Evolutionary conservation across 83 land plant species (phyloP).

Genomic region (Picea abies): DNA sequence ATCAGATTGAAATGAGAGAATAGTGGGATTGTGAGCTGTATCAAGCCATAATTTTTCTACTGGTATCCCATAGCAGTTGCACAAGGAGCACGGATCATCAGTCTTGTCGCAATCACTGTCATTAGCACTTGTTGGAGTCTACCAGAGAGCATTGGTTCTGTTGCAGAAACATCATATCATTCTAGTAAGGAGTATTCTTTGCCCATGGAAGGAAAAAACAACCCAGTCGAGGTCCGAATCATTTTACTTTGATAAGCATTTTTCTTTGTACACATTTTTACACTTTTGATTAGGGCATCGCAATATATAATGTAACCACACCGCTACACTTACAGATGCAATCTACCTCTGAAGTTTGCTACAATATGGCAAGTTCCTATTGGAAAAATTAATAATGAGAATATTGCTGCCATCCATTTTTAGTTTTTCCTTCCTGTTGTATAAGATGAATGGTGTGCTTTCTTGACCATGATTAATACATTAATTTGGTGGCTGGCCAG

Average conservation of each 20-base stretch:
- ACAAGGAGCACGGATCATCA: not conserved
- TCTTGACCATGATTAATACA: not conserved
- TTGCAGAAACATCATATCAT: slow-evolving; percentile 1
- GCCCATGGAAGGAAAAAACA: not conserved
- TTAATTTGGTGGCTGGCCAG: no score
- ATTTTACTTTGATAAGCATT: slow-evolving; percentile 10
- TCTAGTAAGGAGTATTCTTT: not conserved
- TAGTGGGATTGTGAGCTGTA: slow-evolving; percentile 6
- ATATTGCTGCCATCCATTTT: slow-evolving; percentile 6
- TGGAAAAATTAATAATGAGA: slow-evolving; percentile 18
- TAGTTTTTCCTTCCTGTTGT: not conserved
- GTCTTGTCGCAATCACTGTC: not conserved
- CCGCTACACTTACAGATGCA: slow-evolving; percentile 13
- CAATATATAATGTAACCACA: slow-evolving; percentile 13
- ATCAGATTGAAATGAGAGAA: not conserved
- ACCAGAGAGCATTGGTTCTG: slow-evolving; percentile 4
- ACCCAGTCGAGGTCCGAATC: slow-evolving; percentile 11
- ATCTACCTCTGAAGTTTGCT: slow-evolving; percentile 7
- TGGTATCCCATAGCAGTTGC: not conserved
- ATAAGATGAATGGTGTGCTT: not conserved
- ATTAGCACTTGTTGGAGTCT: no score
- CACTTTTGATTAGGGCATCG: slow-evolving; percentile 18
- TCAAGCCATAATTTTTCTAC: not conserved
- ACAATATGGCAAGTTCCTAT: slow-evolving; percentile 15
- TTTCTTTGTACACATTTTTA: slow-evolving; percentile 16